Percentiles rank a stretch among this genome's conserved stretches.
phyloP scores from a whole-genome alignment of 73 alveolate genomes.

The Diophrys sp. region DNA sequence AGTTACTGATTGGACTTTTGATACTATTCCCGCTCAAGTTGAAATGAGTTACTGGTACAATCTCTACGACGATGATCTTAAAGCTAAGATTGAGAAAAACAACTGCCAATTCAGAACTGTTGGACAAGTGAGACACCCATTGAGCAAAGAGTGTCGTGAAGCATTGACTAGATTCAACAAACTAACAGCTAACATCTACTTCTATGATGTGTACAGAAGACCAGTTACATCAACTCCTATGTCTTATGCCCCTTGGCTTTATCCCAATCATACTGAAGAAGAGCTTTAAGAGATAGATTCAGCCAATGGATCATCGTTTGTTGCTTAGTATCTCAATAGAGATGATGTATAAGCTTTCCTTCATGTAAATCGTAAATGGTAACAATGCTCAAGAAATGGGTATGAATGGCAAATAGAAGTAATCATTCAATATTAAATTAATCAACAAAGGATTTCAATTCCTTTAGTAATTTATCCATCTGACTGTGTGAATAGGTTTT shows the following conservation, averaged over 20 bases:
- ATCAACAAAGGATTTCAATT: too few relatives aligned
- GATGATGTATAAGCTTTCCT: too few relatives aligned
- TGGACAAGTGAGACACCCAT: conserved; percentile 2
- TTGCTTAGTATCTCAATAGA: too few relatives aligned
- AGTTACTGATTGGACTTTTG: conserved; percentile 45
- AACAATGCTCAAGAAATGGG: too few relatives aligned
- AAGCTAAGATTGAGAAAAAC: conserved; percentile 22
- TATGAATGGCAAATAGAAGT: too few relatives aligned
- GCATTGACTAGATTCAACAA: not conserved
- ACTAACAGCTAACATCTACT: conserved; percentile 25
- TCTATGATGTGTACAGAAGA: conserved; percentile 61
- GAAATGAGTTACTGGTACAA: conserved; percentile 50
- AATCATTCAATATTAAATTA: too few relatives aligned
- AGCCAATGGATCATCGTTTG: too few relatives aligned
- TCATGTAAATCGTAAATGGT: too few relatives aligned
- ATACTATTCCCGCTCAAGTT: conserved; percentile 61
- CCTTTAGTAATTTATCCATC: not conserved
- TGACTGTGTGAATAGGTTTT: not conserved
- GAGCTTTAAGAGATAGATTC: too few relatives aligned
- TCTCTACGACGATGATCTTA: conserved; percentile 13
- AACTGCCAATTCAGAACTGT: conserved; percentile 22
- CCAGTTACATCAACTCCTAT: conserved; percentile 9
- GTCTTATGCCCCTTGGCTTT: not conserved
- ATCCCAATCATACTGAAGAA: too few relatives aligned
- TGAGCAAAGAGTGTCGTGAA: not conserved